Conservation (phyloP, 2,329 filamentous ascomycete species). For the Nigrospora oryzae region DNA sequence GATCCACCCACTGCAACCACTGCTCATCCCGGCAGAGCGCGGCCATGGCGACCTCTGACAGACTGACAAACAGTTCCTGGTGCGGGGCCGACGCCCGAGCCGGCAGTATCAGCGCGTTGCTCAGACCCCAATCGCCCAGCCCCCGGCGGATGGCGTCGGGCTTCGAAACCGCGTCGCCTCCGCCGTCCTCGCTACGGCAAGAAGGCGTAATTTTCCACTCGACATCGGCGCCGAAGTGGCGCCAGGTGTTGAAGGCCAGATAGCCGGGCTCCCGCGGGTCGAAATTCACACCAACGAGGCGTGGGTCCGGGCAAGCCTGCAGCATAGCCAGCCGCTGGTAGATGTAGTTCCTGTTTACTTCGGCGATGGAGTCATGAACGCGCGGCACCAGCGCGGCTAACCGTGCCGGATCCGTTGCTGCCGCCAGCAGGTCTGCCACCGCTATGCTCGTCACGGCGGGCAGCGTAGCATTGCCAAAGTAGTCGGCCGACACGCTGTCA, state of each 20-base stretch:
- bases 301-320: slow-evolving; percentile 26
- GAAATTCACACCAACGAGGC: slow-evolving; percentile 28
- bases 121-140: slow-evolving; percentile 19
- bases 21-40: slow-evolving; percentile 18
- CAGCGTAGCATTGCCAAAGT: slow-evolving; percentile 33
- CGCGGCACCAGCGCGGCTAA: slow-evolving; percentile 19
- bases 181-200: no score
- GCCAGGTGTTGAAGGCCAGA: slow-evolving; percentile 36
- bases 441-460: slow-evolving; percentile 23
- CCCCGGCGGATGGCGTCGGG: slow-evolving; percentile 24
- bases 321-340: slow-evolving; percentile 26
- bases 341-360: slow-evolving; percentile 32
- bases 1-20: slow-evolving; percentile 23
- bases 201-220: slow-evolving; percentile 23
- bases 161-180: slow-evolving; percentile 24
- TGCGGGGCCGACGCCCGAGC: slow-evolving; percentile 13
- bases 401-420: slow-evolving; percentile 11
- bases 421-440: slow-evolving; percentile 12
- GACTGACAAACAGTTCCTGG: slow-evolving; percentile 23
- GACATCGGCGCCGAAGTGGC: slow-evolving; percentile 31
- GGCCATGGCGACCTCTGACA: slow-evolving; percentile 21
- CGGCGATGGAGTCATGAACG: slow-evolving; percentile 22
- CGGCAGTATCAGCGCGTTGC: slow-evolving; percentile 22
- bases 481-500: slow-evolving; percentile 17
- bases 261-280: slow-evolving; percentile 29